A percentile compares a stretch with the other conserved stretches of the same genome.
Evolutionary conservation across 768 basidiomycete species (phyloP).

Genomic region (Trametes punicea): DNA sequence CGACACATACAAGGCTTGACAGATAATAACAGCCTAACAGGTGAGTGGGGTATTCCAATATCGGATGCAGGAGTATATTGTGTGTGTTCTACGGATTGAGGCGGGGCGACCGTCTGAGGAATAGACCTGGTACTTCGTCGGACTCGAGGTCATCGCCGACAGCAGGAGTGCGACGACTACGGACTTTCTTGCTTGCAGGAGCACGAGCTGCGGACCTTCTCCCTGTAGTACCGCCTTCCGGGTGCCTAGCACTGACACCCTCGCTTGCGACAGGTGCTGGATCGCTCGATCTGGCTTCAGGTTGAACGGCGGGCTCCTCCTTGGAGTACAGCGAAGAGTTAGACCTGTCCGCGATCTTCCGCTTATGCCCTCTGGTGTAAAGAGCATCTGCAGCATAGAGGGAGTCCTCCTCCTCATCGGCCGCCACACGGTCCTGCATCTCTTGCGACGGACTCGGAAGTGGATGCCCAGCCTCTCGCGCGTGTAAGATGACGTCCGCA

Average conservation of each 20-base stretch:
- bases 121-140: background rate
- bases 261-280: background rate
- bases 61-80: background rate
- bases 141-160: background rate
- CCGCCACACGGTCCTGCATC: background rate
- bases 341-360: background rate
- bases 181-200: background rate
- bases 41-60: background rate
- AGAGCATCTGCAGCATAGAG: background rate
- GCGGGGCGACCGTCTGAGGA: background rate
- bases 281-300: background rate
- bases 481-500: slow-evolving; percentile 6
- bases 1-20: background rate
- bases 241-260: background rate
- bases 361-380: background rate
- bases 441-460: slow-evolving; percentile 33
- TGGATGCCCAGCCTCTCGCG: background rate
- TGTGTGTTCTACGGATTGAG: background rate
- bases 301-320: background rate
- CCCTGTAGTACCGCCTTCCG: background rate
- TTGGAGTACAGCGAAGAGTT: background rate
- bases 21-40: background rate
- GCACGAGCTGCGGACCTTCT: background rate
- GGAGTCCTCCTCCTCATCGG: background rate
- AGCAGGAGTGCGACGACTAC: background rate